Conservation (phyloP, 495 filamentous ascomycete genomes). For the Tetracladium setigerum region DNA sequence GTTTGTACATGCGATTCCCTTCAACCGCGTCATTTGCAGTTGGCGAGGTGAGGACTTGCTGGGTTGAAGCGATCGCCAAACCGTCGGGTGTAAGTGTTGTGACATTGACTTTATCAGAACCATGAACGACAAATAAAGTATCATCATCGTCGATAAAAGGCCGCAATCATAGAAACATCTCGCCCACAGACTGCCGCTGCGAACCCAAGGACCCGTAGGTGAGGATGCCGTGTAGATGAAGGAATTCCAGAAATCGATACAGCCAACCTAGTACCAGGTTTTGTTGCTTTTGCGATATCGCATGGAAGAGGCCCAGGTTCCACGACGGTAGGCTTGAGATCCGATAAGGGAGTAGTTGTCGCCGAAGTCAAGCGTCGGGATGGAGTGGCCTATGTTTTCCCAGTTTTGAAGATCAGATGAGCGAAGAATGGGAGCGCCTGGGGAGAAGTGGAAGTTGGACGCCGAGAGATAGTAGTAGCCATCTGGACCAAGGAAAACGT, state of each 20-base stretch:
- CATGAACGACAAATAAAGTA: conserved; percentile 50
- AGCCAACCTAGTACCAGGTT: conserved; percentile 51
- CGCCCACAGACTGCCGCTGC: conserved; percentile 20
- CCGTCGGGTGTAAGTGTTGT: conserved; percentile 42
- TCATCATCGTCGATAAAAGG: conserved; percentile 47
- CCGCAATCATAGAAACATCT: conserved; percentile 54
- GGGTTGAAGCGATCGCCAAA: conserved; percentile 31
- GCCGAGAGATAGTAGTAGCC: conserved; percentile 42
- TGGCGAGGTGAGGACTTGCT: conserved; percentile 32
- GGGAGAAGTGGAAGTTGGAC: conserved; percentile 49
- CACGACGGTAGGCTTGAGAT: conserved; percentile 41
- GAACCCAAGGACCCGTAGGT: conserved; percentile 33
- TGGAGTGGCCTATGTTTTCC: conserved; percentile 45
- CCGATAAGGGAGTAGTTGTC: conserved; percentile 38
- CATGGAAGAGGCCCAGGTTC: conserved; percentile 48
- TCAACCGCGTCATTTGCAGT: conserved; percentile 36
- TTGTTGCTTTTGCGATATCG: conserved; percentile 37
- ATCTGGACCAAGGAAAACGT: conserved; percentile 22
- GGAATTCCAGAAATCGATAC: conserved; percentile 36
- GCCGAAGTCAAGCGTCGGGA: conserved; percentile 42
- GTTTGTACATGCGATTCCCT: conserved; percentile 49
- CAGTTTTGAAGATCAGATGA: conserved; percentile 52
- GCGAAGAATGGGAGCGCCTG: conserved; percentile 49
- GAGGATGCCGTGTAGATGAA: conserved; percentile 42
- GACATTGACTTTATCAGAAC: conserved; percentile 38